A percentile compares a stretch with the other conserved stretches of the same genome.
Conservation (phyloP, 2,329 filamentous ascomycete genomes). For the Microsporum ferrugineum region DNA sequence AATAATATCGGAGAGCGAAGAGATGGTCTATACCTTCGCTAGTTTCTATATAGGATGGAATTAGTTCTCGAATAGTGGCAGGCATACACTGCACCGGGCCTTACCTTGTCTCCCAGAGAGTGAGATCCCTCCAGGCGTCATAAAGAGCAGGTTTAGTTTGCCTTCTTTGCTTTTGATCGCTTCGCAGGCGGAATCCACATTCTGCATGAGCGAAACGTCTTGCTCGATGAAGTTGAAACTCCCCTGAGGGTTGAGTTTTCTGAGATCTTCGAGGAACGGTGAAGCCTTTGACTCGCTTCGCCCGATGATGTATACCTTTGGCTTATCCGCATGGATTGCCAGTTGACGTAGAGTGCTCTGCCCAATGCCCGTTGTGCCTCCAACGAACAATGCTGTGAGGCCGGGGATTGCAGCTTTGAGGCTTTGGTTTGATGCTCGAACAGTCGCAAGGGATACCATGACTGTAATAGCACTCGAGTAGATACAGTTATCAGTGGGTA, state of each 20-base stretch:
- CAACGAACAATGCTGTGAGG: constrained; percentile 24
- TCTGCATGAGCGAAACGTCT: constrained; percentile 27
- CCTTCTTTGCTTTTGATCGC: constrained; percentile 21
- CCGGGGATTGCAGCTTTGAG: constrained; percentile 14
- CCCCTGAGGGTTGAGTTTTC: constrained; percentile 17
- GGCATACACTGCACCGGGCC: constrained; percentile 33
- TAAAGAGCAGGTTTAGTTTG: constrained; percentile 30
- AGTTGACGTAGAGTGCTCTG: constrained; percentile 40
- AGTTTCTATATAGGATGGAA: constrained; percentile 17
- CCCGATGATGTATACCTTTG: constrained; percentile 44
- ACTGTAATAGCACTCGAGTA: neutral
- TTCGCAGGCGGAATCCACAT: constrained; percentile 24
- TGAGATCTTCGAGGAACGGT: constrained; percentile 35
- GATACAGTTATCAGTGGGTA: neutral
- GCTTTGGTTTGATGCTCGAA: constrained; percentile 16
- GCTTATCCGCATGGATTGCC: constrained; percentile 29
- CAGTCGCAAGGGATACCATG: constrained; percentile 15
- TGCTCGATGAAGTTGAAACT: constrained; percentile 21
- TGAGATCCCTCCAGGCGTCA: constrained; percentile 32
- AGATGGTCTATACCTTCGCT: constrained; percentile 24
- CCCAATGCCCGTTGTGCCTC: constrained; percentile 44
- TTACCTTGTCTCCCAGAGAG: constrained; percentile 37
- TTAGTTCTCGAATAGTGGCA: constrained; percentile 22
- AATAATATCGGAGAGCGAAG: constrained; percentile 23
- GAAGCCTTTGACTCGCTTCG: constrained; percentile 28